A percentile compares a stretch with the other conserved stretches of the same genome.
Evolutionary conservation across 306 rosid genomes (phyloP).

Genomic region (Styphnolobium japonicum): DNA sequence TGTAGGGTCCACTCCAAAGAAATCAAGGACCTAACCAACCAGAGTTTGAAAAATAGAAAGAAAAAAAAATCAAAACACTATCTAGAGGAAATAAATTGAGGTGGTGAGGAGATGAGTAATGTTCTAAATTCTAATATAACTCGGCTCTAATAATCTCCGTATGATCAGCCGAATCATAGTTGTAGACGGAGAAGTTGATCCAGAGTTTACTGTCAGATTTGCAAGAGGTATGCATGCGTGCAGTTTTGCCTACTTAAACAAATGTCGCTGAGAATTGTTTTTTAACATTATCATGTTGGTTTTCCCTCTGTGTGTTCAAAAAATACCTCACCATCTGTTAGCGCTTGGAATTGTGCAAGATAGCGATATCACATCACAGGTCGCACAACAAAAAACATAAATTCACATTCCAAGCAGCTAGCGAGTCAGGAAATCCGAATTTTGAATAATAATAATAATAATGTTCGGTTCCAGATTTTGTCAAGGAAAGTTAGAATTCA

Average conservation of each 20-base stretch:
- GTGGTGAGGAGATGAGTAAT: background rate
- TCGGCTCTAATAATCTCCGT: slow-evolving; percentile 2
- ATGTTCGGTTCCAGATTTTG: slow-evolving; percentile 12
- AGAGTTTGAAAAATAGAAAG: background rate
- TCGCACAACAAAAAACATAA: background rate
- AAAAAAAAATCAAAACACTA: background rate
- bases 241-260: background rate
- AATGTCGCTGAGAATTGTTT: background rate
- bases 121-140: slow-evolving; percentile 3
- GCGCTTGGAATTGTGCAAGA: background rate
- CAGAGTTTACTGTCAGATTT: background rate
- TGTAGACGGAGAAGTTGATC: background rate
- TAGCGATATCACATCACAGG: slow-evolving; percentile 8
- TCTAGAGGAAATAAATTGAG: background rate
- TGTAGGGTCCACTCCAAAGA: slow-evolving; percentile 77
- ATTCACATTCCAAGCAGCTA: slow-evolving; percentile 9
- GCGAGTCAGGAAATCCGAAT: background rate
- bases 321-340: background rate
- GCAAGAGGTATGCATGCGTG: background rate
- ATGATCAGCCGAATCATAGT: slow-evolving; percentile 11
- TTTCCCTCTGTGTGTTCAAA: background rate
- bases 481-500: too few relatives aligned
- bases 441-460: background rate
- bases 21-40: slow-evolving; percentile 70
- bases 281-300: background rate